Evolutionary conservation across 2,329 filamentous ascomycete genomes (phyloP), one percentile per base, ranked within the genome.

Genomic region (Lachnellula cervina): DNA sequence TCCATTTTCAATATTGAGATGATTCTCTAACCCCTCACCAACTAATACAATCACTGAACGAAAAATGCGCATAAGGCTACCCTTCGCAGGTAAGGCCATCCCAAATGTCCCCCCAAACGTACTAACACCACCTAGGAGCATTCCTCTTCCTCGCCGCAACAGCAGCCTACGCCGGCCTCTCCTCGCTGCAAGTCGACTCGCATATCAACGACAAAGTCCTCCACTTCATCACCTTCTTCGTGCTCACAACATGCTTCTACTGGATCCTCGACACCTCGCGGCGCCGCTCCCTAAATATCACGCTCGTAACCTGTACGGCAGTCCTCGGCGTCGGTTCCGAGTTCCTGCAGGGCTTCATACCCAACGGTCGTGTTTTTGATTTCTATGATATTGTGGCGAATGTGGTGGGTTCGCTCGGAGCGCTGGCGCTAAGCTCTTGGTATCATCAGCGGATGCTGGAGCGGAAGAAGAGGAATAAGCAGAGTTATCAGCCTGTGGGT

Each of bases 401-500:
- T 70, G 73, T 96, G 0, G 75, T 89, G 42, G 94, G 94, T 43
- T 93, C 88, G 61, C 72, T 88, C 14, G 75, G 78, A 0, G 91
- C 83, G 0, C 70, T 97, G 19, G 86, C 79, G 0, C 70, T 96
- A 19, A 95, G 89, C 70, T 86, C 84, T 55, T 93, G 89, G 88
- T 99, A 99, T 70, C 94, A 99, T 74, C 88, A 89, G 69, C 87
- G 94, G 57, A 97, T 97, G 91, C 77, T 97, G 40, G 93, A 97
- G 72, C 81, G 94, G 59, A 89, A 88, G 70, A 81, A 92, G 58
- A 77, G 83, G 67, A 83, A 83, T 54, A 88, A 88, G 21, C n/a
- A 21, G 68, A 82, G 82, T 51, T 95, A 95, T 67, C 80, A 81
- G 52, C 79, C 82, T 6, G 80, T 95, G 5, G 81, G 88, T 0